Evolutionary conservation across 148 eudicot species (phyloP).

Genomic region (Camellia lanceoleosa): DNA sequence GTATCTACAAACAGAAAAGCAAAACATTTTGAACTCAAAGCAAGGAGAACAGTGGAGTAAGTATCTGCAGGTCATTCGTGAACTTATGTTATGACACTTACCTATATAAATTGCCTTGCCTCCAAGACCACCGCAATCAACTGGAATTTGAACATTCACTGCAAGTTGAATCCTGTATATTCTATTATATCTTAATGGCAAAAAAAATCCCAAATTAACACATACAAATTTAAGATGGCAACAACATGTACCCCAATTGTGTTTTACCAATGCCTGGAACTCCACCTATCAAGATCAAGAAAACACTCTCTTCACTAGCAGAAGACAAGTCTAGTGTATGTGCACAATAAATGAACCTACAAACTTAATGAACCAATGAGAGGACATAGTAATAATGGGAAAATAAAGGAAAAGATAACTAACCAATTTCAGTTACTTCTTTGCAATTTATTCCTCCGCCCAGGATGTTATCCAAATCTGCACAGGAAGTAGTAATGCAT

Average conservation of each 20-base stretch:
- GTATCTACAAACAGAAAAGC: conserved; percentile 52
- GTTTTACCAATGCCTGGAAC: conserved; percentile 97
- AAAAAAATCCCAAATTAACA: conserved; percentile 12
- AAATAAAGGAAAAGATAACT: conserved; percentile 13
- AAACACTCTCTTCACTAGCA: conserved; percentile 14
- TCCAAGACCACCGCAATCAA: conserved; percentile 71
- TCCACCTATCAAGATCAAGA: conserved; percentile 58
- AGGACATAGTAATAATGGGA: background rate
- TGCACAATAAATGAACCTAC: background rate
- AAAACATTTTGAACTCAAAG: conserved; percentile 25
- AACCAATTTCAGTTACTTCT: conserved; percentile 97
- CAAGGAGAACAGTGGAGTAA: background rate
- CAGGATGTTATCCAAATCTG: conserved; percentile 75
- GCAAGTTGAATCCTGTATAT: conserved; percentile 92
- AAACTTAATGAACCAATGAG: background rate
- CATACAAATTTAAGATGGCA: background rate
- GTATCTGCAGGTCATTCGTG: conserved; percentile 5
- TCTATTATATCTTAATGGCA: conserved; percentile 12
- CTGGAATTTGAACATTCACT: conserved; percentile 86
- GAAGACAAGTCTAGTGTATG: conserved; percentile 4
- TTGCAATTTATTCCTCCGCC: conserved; percentile 91
- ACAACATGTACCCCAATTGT: conserved; percentile 67
- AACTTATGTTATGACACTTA: conserved; percentile 22
- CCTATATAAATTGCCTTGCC: conserved; percentile 93
- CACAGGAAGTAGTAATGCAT: conserved; percentile 76